Evolutionary conservation across 257 asterid genomes (phyloP).

Genomic region (Solanum sejunctum): DNA sequence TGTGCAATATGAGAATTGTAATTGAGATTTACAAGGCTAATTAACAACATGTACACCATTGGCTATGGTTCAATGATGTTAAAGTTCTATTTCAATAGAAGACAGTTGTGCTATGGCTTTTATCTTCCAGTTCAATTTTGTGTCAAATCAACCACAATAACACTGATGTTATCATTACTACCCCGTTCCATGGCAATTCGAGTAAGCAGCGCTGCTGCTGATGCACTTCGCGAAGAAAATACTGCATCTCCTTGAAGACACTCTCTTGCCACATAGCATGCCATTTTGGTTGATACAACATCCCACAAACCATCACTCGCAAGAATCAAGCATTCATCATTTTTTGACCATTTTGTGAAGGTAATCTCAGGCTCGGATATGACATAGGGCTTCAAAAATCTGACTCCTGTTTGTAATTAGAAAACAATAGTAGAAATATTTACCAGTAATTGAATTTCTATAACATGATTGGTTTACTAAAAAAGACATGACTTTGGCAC

Average conservation of each 20-base stretch:
- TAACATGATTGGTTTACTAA: neutral
- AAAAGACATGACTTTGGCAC: neutral
- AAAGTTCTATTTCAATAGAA: too few species aligned
- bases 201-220: constrained; percentile 2
- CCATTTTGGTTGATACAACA: neutral
- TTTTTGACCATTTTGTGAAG: neutral
- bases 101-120: neutral
- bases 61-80: too few species aligned
- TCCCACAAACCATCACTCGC: constrained; percentile 13
- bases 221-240: neutral
- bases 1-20: too few species aligned
- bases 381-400: neutral
- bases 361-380: constrained; percentile 7
- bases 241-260: too few species aligned
- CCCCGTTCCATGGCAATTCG: neutral
- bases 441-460: neutral
- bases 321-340: constrained; percentile 5
- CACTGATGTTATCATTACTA: neutral
- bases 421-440: neutral
- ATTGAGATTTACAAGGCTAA: too few species aligned
- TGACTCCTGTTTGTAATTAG: neutral
- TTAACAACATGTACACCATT: too few species aligned
- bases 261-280: too few species aligned
- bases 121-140: neutral
- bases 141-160: constrained; percentile 8